Evolutionary conservation across 1,284 basidiomycete genomes (phyloP).

Genomic region (Cyathus olla): DNA sequence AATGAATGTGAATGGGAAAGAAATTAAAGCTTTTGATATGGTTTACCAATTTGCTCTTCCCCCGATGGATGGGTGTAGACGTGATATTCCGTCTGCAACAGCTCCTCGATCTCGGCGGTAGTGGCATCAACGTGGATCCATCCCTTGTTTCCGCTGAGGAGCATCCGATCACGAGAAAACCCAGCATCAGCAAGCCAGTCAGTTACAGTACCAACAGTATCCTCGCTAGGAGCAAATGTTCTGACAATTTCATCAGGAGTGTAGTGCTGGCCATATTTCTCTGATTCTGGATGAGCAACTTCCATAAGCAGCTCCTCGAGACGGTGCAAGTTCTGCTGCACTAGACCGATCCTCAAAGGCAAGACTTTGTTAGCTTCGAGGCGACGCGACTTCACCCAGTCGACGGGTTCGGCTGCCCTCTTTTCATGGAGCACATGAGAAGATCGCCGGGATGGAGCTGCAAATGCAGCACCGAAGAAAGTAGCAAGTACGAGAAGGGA

Average conservation of each 20-base stretch:
- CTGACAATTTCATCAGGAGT: constrained; percentile 36
- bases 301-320: constrained; percentile 55
- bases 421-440: constrained; percentile 53
- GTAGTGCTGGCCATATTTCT: constrained; percentile 47
- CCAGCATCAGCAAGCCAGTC: constrained; percentile 56
- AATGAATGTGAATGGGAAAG: not conserved
- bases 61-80: constrained; percentile 54
- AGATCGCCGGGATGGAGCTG: constrained; percentile 16
- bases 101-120: constrained; percentile 53
- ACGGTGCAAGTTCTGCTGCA: constrained; percentile 55
- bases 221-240: constrained; percentile 42
- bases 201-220: constrained; percentile 53
- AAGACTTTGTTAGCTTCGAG: constrained; percentile 38
- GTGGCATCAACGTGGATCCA: constrained; percentile 60
- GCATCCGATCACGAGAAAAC: constrained; percentile 48
- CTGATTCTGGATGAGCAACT: constrained; percentile 57
- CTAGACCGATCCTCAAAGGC: constrained; percentile 58
- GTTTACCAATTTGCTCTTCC: constrained; percentile 38
- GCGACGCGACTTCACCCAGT: constrained; percentile 35
- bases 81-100: constrained; percentile 61
- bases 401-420: constrained; percentile 46
- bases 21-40: not conserved
- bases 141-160: constrained; percentile 49
- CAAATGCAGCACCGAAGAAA: constrained; percentile 11
- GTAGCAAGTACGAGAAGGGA: not conserved